phyloP scores from a whole-genome alignment of 306 rosid species.

The Corylus heterophylla region DNA sequence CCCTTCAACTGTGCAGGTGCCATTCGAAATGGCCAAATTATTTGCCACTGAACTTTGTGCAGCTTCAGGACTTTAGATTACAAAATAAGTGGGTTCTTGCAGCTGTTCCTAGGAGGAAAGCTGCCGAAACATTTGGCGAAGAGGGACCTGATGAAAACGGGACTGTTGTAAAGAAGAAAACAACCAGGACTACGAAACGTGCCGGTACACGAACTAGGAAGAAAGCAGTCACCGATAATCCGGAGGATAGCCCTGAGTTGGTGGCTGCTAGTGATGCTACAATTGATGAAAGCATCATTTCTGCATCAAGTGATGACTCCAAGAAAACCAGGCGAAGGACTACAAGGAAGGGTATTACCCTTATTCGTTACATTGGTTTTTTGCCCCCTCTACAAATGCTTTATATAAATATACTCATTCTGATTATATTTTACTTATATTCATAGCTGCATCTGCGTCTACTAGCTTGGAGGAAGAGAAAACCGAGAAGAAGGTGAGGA shows the following conservation, averaged over 20 bases:
- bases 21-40: constrained; percentile 41
- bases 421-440: constrained; percentile 25
- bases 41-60: constrained; percentile 40
- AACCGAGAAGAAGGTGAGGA: constrained; percentile 59
- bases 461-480: constrained; percentile 53
- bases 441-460: constrained; percentile 54
- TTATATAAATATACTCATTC: not conserved
- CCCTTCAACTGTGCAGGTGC: constrained; percentile 53
- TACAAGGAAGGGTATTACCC: constrained; percentile 54
- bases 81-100: constrained; percentile 52
- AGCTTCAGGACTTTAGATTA: constrained; percentile 47
- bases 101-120: constrained; percentile 65
- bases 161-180: constrained; percentile 55
- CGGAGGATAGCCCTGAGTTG: constrained; percentile 36
- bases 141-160: constrained; percentile 55
- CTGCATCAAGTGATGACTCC: constrained; percentile 42
- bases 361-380: constrained; percentile 12
- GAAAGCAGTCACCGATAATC: constrained; percentile 40
- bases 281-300: constrained; percentile 38
- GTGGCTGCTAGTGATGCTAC: constrained; percentile 40
- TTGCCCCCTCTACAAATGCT: constrained; percentile 11
- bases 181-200: constrained; percentile 47
- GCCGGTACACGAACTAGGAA: constrained; percentile 37
- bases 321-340: constrained; percentile 55
- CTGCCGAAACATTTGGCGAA: constrained; percentile 38